Conservation (phyloP, 805 yeast species). For the Yarrowia osloensis region DNA sequence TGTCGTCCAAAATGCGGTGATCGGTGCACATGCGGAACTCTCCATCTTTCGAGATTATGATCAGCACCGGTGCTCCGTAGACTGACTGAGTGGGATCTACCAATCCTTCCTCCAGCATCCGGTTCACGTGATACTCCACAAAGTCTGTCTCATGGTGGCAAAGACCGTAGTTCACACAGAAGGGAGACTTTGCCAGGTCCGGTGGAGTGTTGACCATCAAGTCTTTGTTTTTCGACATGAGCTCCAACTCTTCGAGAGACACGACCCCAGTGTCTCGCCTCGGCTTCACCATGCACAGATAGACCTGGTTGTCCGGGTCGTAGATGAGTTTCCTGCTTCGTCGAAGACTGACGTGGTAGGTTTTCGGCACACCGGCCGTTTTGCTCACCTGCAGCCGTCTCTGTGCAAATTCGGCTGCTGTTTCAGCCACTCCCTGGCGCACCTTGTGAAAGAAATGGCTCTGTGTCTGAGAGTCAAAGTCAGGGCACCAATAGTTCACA, state of each 20-base stretch:
- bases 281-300: slow-evolving; percentile 6
- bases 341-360: background rate
- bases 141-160: slow-evolving; percentile 12
- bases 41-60: slow-evolving; percentile 5
- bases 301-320: slow-evolving; percentile 17
- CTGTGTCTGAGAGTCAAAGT: background rate
- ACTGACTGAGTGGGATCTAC: background rate
- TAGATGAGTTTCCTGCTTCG: slow-evolving; percentile 1
- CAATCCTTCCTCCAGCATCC: slow-evolving; percentile 1
- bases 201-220: background rate
- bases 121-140: background rate
- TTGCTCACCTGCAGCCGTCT: background rate
- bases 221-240: background rate
- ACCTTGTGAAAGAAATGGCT: slow-evolving; percentile 15
- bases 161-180: slow-evolving; percentile 8
- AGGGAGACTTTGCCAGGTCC: background rate
- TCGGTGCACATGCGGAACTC: slow-evolving; percentile 21
- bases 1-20: background rate
- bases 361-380: background rate
- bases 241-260: background rate
- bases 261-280: no score
- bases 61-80: slow-evolving; percentile 8
- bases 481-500: background rate
- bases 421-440: background rate
- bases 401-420: background rate